Conservation (phyloP, 176 grass and related monocot species). For the Dactylis glomerata region DNA sequence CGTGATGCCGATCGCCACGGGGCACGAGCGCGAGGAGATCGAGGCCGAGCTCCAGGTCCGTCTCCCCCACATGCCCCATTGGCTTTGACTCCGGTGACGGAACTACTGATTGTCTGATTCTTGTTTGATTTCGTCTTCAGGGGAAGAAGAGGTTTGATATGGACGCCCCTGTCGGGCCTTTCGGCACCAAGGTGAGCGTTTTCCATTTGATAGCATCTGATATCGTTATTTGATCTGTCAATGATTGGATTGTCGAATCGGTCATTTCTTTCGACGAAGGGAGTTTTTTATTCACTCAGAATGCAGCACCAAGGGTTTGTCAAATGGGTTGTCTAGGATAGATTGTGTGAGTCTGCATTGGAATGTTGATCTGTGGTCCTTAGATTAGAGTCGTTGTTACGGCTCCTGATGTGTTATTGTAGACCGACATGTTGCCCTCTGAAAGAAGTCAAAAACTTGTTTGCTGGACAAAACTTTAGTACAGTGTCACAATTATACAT, state of each 20-base stretch:
- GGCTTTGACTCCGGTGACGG: neutral
- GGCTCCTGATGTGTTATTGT: neutral
- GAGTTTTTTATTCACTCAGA: neutral
- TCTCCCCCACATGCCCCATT: neutral
- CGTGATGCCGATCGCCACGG: slow-evolving; percentile 70
- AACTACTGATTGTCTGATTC: neutral
- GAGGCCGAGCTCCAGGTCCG: slow-evolving; percentile 56
- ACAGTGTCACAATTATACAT: no score
- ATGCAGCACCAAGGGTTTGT: neutral
- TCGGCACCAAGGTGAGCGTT: slow-evolving; percentile 63
- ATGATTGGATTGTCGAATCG: neutral
- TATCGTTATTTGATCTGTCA: neutral
- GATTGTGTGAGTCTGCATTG: neutral
- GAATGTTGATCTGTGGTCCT: neutral
- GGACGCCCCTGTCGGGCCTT: slow-evolving; percentile 60
- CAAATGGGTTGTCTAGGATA: neutral
- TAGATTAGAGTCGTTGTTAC: neutral
- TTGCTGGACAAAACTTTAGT: neutral
- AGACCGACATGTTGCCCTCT: neutral
- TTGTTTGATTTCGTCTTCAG: slow-evolving; percentile 23
- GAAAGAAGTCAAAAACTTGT: neutral
- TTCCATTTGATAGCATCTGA: neutral
- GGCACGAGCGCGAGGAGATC: slow-evolving; percentile 68
- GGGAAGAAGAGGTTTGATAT: slow-evolving; percentile 74
- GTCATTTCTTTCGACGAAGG: neutral